phyloP scores from a whole-genome alignment of 371 early-diverging fungal species.

The Chytridiales sp. region DNA sequence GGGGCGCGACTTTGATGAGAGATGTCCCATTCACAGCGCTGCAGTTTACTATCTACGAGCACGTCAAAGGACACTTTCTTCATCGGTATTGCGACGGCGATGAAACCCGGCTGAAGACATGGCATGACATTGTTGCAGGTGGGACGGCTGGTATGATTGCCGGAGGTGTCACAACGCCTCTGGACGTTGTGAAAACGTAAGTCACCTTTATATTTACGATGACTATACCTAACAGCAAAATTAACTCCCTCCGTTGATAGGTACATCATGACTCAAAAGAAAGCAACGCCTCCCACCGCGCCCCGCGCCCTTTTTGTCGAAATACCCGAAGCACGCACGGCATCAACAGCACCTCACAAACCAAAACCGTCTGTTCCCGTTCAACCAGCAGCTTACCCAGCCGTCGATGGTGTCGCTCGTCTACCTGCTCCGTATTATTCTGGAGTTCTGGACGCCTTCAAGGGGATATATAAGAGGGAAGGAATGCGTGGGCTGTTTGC shows the following conservation, averaged over 20 bases:
- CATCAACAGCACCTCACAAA: not conserved
- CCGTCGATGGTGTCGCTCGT: not conserved
- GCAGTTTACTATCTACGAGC: constrained; percentile 88
- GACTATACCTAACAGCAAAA: not conserved
- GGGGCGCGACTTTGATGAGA: constrained; percentile 81
- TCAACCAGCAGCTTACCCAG: not conserved
- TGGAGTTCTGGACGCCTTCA: constrained; percentile 22
- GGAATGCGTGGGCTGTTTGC: constrained; percentile 39
- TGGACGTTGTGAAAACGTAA: constrained; percentile 90
- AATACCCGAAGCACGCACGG: not conserved
- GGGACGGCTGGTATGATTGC: constrained; percentile 89
- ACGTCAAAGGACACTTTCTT: constrained; percentile 57
- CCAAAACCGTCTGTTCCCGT: not conserved
- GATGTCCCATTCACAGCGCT: constrained; percentile 95
- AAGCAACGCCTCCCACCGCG: not conserved
- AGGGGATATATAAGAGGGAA: constrained; percentile 26
- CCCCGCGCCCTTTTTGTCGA: constrained; percentile 2
- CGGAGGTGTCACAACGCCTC: constrained; percentile 83
- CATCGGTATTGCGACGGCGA: constrained; percentile 38
- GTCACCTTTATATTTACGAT: not conserved
- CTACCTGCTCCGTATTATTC: constrained; percentile 23
- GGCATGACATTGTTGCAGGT: constrained; percentile 73
- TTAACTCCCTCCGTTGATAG: not conserved
- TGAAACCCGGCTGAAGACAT: constrained; percentile 1
- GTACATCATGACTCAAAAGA: constrained; percentile 9